phyloP scores from a whole-genome alignment of 805 yeast genomes.

The Komagataella ulmi region DNA sequence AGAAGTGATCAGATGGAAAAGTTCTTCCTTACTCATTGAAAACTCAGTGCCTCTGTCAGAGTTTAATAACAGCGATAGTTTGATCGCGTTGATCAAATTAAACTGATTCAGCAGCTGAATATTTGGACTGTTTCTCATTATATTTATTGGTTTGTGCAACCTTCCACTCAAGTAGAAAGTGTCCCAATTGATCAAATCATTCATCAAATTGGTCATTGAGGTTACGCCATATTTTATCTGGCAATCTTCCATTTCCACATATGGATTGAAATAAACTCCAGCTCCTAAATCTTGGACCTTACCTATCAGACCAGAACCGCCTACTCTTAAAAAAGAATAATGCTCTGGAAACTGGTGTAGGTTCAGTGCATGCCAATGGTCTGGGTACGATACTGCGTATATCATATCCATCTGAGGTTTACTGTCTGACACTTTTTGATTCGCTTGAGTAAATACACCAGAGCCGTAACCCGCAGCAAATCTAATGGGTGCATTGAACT shows the following conservation, averaged over 20 bases:
- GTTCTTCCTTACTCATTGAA: constrained; percentile 41
- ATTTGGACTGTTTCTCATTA: constrained; percentile 50
- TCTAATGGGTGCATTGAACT: constrained; percentile 59
- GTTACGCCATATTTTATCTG: constrained; percentile 79
- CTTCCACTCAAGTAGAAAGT: constrained; percentile 85
- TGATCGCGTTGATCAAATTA: constrained; percentile 67
- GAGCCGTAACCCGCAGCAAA: constrained; percentile 92
- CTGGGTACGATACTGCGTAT: constrained; percentile 64
- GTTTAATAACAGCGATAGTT: constrained; percentile 47
- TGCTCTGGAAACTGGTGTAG: constrained; percentile 56
- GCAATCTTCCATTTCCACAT: constrained; percentile 34
- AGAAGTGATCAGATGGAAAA: constrained; percentile 66
- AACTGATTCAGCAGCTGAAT: constrained; percentile 57
- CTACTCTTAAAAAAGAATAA: constrained; percentile 52
- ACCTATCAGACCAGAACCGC: constrained; percentile 48
- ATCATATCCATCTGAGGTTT: constrained; percentile 78
- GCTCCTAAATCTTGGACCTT: constrained; percentile 63
- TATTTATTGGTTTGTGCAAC: constrained; percentile 84
- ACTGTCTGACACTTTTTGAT: constrained; percentile 14
- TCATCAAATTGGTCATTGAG: constrained; percentile 40
- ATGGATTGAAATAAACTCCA: constrained; percentile 92
- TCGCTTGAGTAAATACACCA: constrained; percentile 75
- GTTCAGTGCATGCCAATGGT: constrained; percentile 67
- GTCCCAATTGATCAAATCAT: constrained; percentile 76
- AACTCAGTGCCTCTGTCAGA: constrained; percentile 21